Conservation (phyloP, 331 rosid species). For the Pyrus hybrid region DNA sequence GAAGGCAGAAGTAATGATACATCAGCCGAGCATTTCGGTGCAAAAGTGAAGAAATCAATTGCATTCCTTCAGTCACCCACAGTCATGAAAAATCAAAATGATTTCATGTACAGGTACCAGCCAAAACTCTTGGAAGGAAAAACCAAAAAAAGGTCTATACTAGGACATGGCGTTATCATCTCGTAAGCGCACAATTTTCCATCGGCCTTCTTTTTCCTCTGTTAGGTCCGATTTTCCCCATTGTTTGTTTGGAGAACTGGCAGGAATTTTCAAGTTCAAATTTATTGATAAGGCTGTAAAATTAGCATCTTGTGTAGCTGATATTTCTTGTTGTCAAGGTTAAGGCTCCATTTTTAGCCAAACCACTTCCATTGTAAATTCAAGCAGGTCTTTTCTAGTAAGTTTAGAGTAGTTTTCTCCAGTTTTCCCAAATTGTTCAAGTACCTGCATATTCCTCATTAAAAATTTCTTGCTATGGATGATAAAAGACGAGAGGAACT, state of each 20-base stretch:
- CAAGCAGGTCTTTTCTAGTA: background rate
- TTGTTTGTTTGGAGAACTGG: background rate
- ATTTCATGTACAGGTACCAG: conserved; percentile 3
- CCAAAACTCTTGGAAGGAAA: background rate
- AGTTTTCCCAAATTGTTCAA: background rate
- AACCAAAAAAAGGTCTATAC: background rate
- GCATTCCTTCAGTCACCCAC: background rate
- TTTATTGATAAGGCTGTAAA: conserved; percentile 3
- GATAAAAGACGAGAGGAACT: too few species aligned
- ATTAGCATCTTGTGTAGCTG: background rate
- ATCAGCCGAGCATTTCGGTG: background rate
- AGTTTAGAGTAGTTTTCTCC: background rate
- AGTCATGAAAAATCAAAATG: background rate
- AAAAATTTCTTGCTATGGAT: background rate
- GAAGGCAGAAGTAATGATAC: background rate
- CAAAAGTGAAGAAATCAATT: background rate
- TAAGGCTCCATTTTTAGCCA: background rate
- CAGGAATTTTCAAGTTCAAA: background rate
- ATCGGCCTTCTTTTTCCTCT: background rate
- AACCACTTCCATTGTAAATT: background rate
- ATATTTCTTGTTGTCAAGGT: background rate
- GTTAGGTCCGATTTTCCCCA: background rate
- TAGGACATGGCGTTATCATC: background rate
- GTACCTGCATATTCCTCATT: background rate
- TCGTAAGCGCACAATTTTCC: background rate